A percentile compares a stretch with the other conserved stretches of the same genome.
Conservation (phyloP, 83 land plant genomes). For the Picea mariana region DNA sequence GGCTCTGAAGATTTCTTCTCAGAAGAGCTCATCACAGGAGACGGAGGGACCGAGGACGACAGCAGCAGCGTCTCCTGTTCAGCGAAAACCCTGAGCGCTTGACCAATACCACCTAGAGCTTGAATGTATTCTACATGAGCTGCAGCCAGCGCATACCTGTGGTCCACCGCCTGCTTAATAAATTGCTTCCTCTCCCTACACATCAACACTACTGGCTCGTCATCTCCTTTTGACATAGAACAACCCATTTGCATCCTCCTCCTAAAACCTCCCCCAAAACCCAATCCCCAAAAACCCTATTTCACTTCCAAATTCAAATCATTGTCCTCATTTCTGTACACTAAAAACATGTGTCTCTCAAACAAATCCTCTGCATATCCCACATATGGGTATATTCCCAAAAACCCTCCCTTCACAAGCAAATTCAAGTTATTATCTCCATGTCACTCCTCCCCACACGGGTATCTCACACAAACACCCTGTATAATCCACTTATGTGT, state of each 20-base stretch:
- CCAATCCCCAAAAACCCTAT: too few species aligned
- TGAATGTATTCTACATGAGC: slow-evolving; percentile 55
- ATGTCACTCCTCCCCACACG: not conserved
- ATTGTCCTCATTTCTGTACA: not conserved
- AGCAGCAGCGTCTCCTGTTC: not conserved
- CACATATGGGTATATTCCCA: not conserved
- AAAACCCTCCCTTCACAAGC: not conserved
- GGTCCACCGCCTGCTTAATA: slow-evolving; percentile 39
- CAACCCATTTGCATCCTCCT: slow-evolving; percentile 58
- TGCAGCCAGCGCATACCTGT: slow-evolving; percentile 50
- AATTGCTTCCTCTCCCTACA: slow-evolving; percentile 33
- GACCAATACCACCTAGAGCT: slow-evolving; percentile 40
- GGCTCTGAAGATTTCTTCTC: not conserved
- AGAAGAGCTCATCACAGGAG: not conserved
- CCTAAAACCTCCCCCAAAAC: slow-evolving; percentile 5
- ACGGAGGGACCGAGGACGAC: slow-evolving; percentile 28
- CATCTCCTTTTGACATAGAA: slow-evolving; percentile 43
- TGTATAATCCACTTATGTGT: not conserved
- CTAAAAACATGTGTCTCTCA: not conserved
- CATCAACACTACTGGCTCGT: too few species aligned
- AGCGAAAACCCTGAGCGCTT: slow-evolving; percentile 24
- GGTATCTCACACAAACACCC: not conserved
- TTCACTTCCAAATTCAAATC: slow-evolving; percentile 5
- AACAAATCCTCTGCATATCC: not conserved
- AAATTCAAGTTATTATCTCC: not conserved